Percentiles rank a stretch among this genome's conserved stretches.
Evolutionary conservation across 257 asterid species (phyloP).

Genomic region (Cinchona pubescens): DNA sequence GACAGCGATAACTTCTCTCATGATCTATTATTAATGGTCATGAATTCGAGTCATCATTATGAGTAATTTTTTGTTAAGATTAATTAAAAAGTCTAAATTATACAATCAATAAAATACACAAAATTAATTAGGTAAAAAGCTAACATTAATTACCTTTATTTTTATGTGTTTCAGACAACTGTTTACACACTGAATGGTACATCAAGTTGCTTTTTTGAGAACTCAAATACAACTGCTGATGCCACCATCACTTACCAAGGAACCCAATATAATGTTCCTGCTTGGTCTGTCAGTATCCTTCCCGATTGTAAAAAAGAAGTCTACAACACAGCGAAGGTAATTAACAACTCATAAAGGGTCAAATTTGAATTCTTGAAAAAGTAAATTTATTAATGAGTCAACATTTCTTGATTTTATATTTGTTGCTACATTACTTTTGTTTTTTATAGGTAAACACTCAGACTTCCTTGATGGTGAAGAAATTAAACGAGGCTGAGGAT

Average conservation of each 20-base stretch:
- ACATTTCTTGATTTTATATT: neutral
- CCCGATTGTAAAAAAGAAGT: constrained; percentile 65
- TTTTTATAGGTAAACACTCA: constrained; percentile 54
- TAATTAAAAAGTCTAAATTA: neutral
- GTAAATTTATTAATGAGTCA: neutral
- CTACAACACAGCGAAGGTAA: constrained; percentile 76
- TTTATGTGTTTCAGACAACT: constrained; percentile 33
- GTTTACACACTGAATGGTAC: constrained; percentile 33
- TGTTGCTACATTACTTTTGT: neutral
- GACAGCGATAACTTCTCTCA: too few species aligned
- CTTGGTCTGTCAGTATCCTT: constrained; percentile 84
- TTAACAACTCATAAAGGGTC: neutral
- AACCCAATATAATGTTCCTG: constrained; percentile 42
- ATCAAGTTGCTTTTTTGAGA: constrained; percentile 55
- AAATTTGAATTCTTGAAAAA: neutral
- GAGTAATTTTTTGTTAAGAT: too few species aligned
- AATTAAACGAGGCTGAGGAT: constrained; percentile 29
- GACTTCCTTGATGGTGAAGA: constrained; percentile 46
- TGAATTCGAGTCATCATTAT: too few species aligned
- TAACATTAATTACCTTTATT: too few species aligned
- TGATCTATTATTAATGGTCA: too few species aligned
- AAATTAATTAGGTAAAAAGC: neutral
- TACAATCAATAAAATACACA: neutral
- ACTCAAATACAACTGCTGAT: constrained; percentile 41
- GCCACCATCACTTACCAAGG: constrained; percentile 41